Percentiles rank a stretch among this genome's conserved stretches.
Conservation (phyloP, 495 filamentous ascomycete species). For the Aspergillus nidulans region DNA sequence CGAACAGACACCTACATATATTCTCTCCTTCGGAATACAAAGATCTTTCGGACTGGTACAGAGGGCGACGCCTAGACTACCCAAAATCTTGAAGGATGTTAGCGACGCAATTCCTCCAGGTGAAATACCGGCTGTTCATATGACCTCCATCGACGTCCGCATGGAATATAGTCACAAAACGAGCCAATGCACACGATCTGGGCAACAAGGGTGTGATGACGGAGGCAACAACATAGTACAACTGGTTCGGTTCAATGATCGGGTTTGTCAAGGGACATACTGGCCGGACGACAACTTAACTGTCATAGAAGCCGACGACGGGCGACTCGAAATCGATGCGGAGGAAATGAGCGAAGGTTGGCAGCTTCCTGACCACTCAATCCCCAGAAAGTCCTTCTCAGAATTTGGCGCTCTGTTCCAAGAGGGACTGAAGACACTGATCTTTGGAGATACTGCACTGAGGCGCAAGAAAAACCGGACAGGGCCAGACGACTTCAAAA, state of each 20-base stretch:
- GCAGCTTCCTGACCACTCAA: background rate
- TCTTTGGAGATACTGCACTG: slow-evolving; percentile 7
- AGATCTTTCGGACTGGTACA: background rate
- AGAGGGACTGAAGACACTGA: slow-evolving; percentile 24
- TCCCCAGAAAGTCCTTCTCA: background rate
- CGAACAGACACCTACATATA: slow-evolving; percentile 1
- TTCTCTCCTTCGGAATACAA: slow-evolving; percentile 25
- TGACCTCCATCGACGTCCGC: slow-evolving; percentile 23
- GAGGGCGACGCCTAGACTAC: slow-evolving; percentile 10
- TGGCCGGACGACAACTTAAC: background rate
- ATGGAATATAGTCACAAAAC: slow-evolving; percentile 15
- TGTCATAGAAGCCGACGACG: background rate
- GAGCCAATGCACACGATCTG: background rate
- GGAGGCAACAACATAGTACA: background rate
- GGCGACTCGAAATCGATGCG: background rate
- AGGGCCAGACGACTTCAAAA: background rate
- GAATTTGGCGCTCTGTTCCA: slow-evolving; percentile 20
- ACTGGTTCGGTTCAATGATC: background rate
- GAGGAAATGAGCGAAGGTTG: background rate
- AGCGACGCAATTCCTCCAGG: slow-evolving; percentile 19
- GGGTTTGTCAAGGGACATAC: background rate
- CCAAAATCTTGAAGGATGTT: slow-evolving; percentile 14
- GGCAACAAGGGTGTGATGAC: background rate
- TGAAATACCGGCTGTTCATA: slow-evolving; percentile 10
- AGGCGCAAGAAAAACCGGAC: background rate